These are phyloP conservation scores for Metschnikowia matae DNA, from an alignment of 805 yeast species.

Conservation along the genomic window DNA sequence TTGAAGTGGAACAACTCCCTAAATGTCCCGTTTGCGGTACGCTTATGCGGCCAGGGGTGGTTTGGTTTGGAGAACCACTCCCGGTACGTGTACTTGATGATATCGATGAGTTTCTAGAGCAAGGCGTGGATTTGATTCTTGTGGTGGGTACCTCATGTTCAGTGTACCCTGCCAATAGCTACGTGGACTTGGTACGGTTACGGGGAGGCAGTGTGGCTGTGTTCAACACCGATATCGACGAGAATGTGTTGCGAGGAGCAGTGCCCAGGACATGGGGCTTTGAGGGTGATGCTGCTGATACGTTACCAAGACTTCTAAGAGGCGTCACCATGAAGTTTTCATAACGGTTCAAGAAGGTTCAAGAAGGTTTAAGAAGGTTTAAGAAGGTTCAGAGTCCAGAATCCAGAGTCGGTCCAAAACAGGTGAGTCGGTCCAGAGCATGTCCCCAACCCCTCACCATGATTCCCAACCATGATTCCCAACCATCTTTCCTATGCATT, in stretches of 20 bases:
- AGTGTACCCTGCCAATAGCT: conserved; percentile 91
- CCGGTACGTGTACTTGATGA: conserved; percentile 58
- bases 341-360: no score
- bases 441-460: no score
- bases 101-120: conserved; percentile 67
- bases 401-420: no score
- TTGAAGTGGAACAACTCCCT: conserved; percentile 50
- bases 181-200: conserved; percentile 68
- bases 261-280: conserved; percentile 61
- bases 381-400: no score
- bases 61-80: conserved; percentile 91
- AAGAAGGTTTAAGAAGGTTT: no score
- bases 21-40: conserved; percentile 69
- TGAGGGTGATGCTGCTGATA: conserved; percentile 72
- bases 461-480: no score
- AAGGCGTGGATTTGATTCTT: conserved; percentile 63
- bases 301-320: conserved; percentile 58
- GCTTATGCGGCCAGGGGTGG: conserved; percentile 80
- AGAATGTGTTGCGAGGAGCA: conserved; percentile 37
- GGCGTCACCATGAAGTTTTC: no score
- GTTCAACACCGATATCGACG: conserved; percentile 67
- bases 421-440: no score
- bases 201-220: conserved; percentile 82
- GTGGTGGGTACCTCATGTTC: conserved; percentile 84
- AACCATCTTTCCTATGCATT: no score